Evolutionary conservation across 805 yeast species (phyloP).

Genomic region (Saccharomycopsis sp.): DNA sequence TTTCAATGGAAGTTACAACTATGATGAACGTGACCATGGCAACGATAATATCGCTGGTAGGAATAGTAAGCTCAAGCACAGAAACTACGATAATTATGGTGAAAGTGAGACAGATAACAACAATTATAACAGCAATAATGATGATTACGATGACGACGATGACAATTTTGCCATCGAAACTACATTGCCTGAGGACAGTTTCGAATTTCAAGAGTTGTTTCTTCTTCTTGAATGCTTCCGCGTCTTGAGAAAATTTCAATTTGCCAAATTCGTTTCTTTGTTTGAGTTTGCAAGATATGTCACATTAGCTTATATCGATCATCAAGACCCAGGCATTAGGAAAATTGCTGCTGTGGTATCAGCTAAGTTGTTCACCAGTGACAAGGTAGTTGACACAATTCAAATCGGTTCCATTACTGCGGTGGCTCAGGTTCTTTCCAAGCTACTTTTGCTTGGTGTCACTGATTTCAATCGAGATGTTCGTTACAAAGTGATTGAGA

Average conservation of each 20-base stretch:
- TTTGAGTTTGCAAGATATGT: conserved; percentile 84
- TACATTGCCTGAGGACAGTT: conserved; percentile 10
- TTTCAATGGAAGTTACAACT: too few relatives aligned
- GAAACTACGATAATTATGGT: too few relatives aligned
- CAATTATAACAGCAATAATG: conserved; percentile 24
- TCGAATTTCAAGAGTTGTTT: conserved; percentile 37
- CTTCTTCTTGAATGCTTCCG: conserved; percentile 70
- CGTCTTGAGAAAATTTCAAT: conserved; percentile 67
- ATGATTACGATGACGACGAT: too few relatives aligned
- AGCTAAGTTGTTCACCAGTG: conserved; percentile 63
- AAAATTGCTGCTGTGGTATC: conserved; percentile 80
- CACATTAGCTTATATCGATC: conserved; percentile 75
- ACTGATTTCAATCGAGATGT: conserved; percentile 86
- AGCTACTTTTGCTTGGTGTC: conserved; percentile 70
- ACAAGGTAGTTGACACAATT: conserved; percentile 76
- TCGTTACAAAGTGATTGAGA: conserved; percentile 64
- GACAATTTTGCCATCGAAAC: too few relatives aligned
- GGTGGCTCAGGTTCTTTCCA: conserved; percentile 76
- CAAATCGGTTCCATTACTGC: conserved; percentile 74
- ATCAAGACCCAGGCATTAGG: conserved; percentile 69
- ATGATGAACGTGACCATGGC: too few relatives aligned
- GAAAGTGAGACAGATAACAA: too few relatives aligned
- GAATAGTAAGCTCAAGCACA: too few relatives aligned
- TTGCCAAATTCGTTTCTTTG: conserved; percentile 57
- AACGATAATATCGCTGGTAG: too few relatives aligned